A percentile compares a stretch with the other conserved stretches of the same genome.
Evolutionary conservation across 1,284 basidiomycete species (phyloP).

Genomic region (Cutaneotrichosporon sp.): DNA sequence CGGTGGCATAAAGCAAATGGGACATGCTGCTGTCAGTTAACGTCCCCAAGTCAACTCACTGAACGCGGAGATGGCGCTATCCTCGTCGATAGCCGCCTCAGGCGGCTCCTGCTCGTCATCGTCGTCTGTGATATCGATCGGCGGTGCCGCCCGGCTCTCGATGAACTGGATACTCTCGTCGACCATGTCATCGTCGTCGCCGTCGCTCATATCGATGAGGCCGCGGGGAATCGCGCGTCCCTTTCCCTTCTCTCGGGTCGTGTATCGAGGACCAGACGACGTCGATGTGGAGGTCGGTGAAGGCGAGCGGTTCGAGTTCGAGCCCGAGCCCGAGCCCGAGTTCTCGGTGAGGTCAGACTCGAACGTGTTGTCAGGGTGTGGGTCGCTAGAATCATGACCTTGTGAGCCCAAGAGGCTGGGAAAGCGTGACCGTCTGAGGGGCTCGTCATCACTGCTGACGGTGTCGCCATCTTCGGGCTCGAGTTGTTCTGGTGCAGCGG

Average conservation of each 20-base stretch:
- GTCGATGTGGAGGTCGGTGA: slow-evolving; percentile 1
- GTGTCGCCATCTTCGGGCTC: neutral
- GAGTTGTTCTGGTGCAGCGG: too few relatives aligned
- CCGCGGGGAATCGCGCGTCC: slow-evolving; percentile 17
- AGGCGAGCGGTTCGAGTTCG: slow-evolving; percentile 3
- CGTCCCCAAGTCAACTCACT: slow-evolving; percentile 14
- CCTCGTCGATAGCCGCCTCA: slow-evolving; percentile 15
- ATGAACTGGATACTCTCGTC: slow-evolving; percentile 24
- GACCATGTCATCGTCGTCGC: slow-evolving; percentile 5
- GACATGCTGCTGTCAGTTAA: slow-evolving; percentile 36
- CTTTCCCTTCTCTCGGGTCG: slow-evolving; percentile 32
- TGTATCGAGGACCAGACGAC: slow-evolving; percentile 24
- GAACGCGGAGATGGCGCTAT: slow-evolving; percentile 18
- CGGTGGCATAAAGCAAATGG: slow-evolving; percentile 44
- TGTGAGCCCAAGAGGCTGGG: neutral
- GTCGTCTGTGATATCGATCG: slow-evolving; percentile 8
- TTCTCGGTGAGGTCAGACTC: neutral
- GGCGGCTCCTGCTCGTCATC: slow-evolving; percentile 11
- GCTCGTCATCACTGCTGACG: neutral
- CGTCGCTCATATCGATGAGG: slow-evolving; percentile 13
- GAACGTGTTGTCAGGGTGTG: neutral
- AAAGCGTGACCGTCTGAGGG: neutral
- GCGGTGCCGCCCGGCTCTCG: neutral
- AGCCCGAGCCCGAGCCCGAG: neutral
- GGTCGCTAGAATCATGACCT: neutral